Evolutionary conservation across 306 rosid genomes (phyloP).

Genomic region (Pterocarpus santalinus): DNA sequence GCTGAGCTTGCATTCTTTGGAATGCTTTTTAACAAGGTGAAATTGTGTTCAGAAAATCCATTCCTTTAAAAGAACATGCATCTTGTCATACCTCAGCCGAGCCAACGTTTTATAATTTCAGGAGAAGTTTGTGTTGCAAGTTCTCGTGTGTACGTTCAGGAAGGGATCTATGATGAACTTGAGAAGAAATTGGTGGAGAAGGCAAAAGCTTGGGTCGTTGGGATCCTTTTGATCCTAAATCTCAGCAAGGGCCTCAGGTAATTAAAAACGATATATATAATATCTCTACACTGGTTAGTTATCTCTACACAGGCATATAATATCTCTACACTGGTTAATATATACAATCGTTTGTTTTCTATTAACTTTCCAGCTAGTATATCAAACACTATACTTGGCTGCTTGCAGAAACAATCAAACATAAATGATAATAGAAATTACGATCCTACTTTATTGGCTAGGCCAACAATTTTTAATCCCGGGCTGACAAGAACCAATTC

Average conservation of each 20-base stretch:
- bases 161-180: conserved; percentile 77
- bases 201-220: conserved; percentile 70
- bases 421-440: neutral
- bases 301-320: too few relatives aligned
- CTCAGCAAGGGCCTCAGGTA: conserved; percentile 82
- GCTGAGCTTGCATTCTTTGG: conserved; percentile 69
- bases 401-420: neutral
- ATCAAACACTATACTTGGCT: neutral
- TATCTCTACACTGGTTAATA: too few relatives aligned
- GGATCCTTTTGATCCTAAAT: conserved; percentile 90
- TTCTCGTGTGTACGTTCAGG: conserved; percentile 82
- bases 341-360: too few relatives aligned
- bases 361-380: neutral
- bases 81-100: neutral
- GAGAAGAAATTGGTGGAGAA: conserved; percentile 66
- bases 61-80: neutral
- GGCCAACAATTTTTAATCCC: neutral
- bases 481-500: conserved; percentile 69
- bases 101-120: conserved; percentile 30
- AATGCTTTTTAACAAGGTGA: conserved; percentile 68
- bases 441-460: neutral
- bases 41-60: too few relatives aligned
- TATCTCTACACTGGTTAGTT: too few relatives aligned
- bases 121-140: conserved; percentile 83
- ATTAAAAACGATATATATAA: neutral